Evolutionary conservation across 129 eudicot genomes (phyloP).

Genomic region (Arctium lappa): DNA sequence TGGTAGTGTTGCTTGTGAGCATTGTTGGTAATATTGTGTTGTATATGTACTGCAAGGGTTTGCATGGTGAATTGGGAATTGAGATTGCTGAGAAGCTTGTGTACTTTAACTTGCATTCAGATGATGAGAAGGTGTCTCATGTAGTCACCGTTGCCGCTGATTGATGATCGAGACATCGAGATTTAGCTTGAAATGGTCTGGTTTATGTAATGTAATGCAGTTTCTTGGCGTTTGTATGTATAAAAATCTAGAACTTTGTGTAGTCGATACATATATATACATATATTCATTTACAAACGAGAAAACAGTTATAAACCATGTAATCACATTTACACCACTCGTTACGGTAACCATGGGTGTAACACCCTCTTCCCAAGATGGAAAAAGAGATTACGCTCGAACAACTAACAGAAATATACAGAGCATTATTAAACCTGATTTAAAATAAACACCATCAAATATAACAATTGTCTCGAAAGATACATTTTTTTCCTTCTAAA

Average conservation of each 20-base stretch:
- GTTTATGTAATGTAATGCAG: not conserved
- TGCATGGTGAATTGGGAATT: constrained; percentile 68
- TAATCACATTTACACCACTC: no score
- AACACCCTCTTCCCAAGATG: no score
- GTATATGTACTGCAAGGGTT: constrained; percentile 76
- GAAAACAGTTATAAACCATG: no score
- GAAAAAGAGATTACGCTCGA: no score
- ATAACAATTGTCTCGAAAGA: no score
- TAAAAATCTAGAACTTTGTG: not conserved
- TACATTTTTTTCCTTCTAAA: no score
- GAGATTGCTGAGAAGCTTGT: constrained; percentile 72
- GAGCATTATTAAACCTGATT: no score
- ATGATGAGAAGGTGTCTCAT: constrained; percentile 66
- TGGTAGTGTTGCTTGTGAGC: constrained; percentile 46
- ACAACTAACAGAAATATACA: no score
- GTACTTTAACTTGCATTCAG: constrained; percentile 54
- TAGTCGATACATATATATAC: not conserved
- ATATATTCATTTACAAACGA: no score
- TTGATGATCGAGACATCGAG: constrained; percentile 14
- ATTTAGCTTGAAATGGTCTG: not conserved
- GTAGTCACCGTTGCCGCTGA: constrained; percentile 41
- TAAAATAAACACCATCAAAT: no score
- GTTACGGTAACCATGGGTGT: no score
- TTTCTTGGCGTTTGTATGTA: not conserved
- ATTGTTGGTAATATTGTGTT: constrained; percentile 49